Conservation (phyloP, 1,139 yeast genomes). For the Blastobotrys petasosporus region DNA sequence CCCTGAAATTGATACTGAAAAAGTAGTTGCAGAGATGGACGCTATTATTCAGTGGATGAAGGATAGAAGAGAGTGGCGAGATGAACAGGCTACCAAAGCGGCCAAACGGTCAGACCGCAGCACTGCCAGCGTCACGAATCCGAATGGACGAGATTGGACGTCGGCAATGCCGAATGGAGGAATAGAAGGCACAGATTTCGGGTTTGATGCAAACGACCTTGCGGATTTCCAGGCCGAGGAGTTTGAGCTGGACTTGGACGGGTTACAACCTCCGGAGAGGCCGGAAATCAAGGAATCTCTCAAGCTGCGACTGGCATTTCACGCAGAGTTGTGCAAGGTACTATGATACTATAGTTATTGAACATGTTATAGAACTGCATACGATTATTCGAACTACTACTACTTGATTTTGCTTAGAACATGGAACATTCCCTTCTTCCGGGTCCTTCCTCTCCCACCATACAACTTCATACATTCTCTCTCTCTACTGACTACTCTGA, state of each 20-base stretch:
- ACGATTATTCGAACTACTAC: too few species aligned
- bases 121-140: background rate
- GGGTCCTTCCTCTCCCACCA: too few species aligned
- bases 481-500: too few species aligned
- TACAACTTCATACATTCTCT: too few species aligned
- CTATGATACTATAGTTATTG: background rate
- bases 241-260: slow-evolving; percentile 27
- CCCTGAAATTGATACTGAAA: slow-evolving; percentile 39
- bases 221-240: slow-evolving; percentile 21
- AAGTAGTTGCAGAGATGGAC: slow-evolving; percentile 42
- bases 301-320: slow-evolving; percentile 27
- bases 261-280: slow-evolving; percentile 21
- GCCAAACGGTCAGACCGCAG: background rate
- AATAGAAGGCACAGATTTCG: slow-evolving; percentile 48
- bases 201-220: slow-evolving; percentile 42
- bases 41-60: slow-evolving; percentile 41
- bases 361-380: too few species aligned
- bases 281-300: slow-evolving; percentile 29
- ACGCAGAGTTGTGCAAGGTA: slow-evolving; percentile 13
- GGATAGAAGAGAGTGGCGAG: slow-evolving; percentile 38
- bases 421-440: too few species aligned
- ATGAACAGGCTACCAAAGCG: slow-evolving; percentile 14
- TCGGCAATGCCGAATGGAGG: slow-evolving; percentile 36
- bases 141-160: slow-evolving; percentile 15
- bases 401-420: too few species aligned